Conservation (phyloP, 1,139 yeast genomes). For the Candida smagusa region DNA sequence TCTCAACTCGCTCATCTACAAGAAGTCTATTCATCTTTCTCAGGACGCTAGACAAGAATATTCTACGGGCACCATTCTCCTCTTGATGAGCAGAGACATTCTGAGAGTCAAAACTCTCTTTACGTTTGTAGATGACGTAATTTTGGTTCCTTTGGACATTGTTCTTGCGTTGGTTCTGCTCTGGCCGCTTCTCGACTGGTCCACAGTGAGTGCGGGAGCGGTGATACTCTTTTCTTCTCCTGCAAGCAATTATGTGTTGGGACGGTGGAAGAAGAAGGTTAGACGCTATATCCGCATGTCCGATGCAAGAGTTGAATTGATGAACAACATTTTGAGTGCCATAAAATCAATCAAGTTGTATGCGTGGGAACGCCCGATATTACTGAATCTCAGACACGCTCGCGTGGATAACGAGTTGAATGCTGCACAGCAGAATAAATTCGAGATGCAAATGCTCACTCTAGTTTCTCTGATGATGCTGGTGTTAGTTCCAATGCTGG, state of each 20-base stretch:
- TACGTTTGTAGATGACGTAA: slow-evolving; percentile 49
- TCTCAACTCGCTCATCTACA: slow-evolving; percentile 47
- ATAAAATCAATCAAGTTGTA: slow-evolving; percentile 70
- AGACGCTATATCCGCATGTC: slow-evolving; percentile 66
- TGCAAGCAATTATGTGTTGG: slow-evolving; percentile 51
- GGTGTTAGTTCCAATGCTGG: slow-evolving; percentile 59
- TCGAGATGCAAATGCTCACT: slow-evolving; percentile 44
- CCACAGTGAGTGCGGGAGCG: slow-evolving; percentile 61
- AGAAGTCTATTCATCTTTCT: slow-evolving; percentile 48
- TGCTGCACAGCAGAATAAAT: slow-evolving; percentile 44
- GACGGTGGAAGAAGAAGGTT: slow-evolving; percentile 44
- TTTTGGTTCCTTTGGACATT: slow-evolving; percentile 60
- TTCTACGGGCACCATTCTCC: slow-evolving; percentile 57
- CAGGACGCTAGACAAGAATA: slow-evolving; percentile 42
- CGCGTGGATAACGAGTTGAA: slow-evolving; percentile 52
- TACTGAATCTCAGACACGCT: slow-evolving; percentile 44
- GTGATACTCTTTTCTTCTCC: slow-evolving; percentile 52
- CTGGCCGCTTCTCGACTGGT: slow-evolving; percentile 56
- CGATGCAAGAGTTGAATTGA: slow-evolving; percentile 55
- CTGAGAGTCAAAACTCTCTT: slow-evolving; percentile 50
- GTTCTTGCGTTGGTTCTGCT: slow-evolving; percentile 54
- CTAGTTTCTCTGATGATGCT: slow-evolving; percentile 68
- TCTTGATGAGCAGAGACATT: slow-evolving; percentile 58
- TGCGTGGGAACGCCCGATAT: slow-evolving; percentile 72
- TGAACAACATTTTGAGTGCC: slow-evolving; percentile 59